These are phyloP conservation scores for Stemphylium lycopersici DNA, from an alignment of 2,329 filamentous ascomycete species.

Conservation along the genomic window DNA sequence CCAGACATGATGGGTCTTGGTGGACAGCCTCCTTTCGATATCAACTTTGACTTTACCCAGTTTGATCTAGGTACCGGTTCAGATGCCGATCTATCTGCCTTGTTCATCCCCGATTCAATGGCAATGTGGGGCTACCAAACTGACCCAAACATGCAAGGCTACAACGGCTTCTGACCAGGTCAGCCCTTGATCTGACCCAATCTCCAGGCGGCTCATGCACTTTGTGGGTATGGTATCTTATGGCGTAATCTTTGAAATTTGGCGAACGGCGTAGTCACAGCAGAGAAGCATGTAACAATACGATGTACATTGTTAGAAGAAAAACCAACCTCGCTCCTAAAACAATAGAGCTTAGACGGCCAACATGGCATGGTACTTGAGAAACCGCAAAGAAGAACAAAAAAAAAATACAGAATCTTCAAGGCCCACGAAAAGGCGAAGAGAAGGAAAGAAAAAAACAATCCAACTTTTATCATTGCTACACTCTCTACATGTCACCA, in stretches of 20 bases:
- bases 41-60: slow-evolving; percentile 46
- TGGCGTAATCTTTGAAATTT: background rate
- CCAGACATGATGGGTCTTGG: slow-evolving; percentile 37
- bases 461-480: no score
- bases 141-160: slow-evolving; percentile 23
- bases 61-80: slow-evolving; percentile 46
- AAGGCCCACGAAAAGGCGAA: no score
- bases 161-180: slow-evolving; percentile 17
- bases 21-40: slow-evolving; percentile 35
- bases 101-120: slow-evolving; percentile 47
- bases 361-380: no score
- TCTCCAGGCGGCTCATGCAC: background rate
- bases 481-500: background rate
- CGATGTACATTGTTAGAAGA: background rate
- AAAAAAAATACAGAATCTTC: no score
- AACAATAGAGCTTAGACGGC: no score
- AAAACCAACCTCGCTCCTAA: no score
- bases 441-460: background rate
- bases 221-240: background rate
- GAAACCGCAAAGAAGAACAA: no score
- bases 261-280: background rate
- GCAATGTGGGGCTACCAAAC: slow-evolving; percentile 35
- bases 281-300: background rate
- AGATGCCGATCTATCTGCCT: slow-evolving; percentile 44
- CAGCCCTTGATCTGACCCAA: no score